phyloP scores from a whole-genome alignment of 257 asterid genomes.

The Solanum tacnaense region DNA sequence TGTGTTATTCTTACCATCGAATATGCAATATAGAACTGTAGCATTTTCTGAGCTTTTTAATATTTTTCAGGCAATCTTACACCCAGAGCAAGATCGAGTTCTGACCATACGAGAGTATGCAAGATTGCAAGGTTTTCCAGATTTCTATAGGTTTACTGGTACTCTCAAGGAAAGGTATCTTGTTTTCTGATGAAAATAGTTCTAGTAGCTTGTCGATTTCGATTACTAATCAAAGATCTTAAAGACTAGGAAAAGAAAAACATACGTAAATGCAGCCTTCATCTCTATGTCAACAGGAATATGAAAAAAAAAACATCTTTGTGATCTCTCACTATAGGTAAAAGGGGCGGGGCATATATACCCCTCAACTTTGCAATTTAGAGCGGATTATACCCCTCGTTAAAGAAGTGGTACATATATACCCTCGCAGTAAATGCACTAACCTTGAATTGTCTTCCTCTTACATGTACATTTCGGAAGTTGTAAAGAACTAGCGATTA shows the following conservation, averaged over 20 bases:
- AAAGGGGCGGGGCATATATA: background rate
- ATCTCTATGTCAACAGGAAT: background rate
- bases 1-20: background rate
- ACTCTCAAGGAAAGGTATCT: conserved; percentile 38
- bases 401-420: background rate
- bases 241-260: background rate
- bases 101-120: conserved; percentile 77
- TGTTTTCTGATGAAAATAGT: background rate
- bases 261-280: background rate
- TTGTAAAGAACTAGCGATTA: background rate
- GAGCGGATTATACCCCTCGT: background rate
- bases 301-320: background rate
- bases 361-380: background rate
- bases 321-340: background rate
- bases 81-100: conserved; percentile 81
- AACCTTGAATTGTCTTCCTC: background rate
- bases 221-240: background rate
- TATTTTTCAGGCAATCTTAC: conserved; percentile 36
- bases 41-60: background rate
- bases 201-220: background rate
- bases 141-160: conserved; percentile 63
- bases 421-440: background rate
- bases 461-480: background rate
- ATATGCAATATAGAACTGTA: background rate
- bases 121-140: conserved; percentile 87